Conservation (phyloP, 116 monocot genomes). For the Trichopus zeylanicus region DNA sequence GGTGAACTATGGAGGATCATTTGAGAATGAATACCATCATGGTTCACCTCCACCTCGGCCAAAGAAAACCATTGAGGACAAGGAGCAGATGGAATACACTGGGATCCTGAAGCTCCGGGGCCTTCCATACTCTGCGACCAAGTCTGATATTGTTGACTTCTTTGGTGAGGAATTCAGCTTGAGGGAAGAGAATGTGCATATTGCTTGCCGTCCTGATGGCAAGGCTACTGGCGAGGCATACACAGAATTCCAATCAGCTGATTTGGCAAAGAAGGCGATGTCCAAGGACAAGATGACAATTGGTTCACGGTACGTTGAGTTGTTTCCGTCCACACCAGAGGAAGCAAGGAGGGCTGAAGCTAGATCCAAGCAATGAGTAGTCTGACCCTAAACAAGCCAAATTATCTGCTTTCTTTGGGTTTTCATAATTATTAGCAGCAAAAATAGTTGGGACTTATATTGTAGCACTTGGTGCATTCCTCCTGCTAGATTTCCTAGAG, state of each 20-base stretch:
- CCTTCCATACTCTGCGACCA: conserved; percentile 66
- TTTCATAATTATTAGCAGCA: too few relatives aligned
- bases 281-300: conserved; percentile 85
- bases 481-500: not conserved
- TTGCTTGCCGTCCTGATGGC: conserved; percentile 54
- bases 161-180: conserved; percentile 46
- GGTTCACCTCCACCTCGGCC: conserved; percentile 24
- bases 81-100: conserved; percentile 62
- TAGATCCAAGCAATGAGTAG: conserved; percentile 46
- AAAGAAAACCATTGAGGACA: conserved; percentile 44
- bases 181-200: conserved; percentile 55
- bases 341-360: conserved; percentile 61
- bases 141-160: conserved; percentile 62
- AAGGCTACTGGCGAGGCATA: conserved; percentile 84
- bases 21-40: conserved; percentile 19
- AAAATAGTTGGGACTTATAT: too few relatives aligned
- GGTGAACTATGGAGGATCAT: conserved; percentile 32
- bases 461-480: too few relatives aligned
- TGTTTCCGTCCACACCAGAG: conserved; percentile 69
- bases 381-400: too few relatives aligned
- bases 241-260: conserved; percentile 52
- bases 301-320: conserved; percentile 85
- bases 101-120: conserved; percentile 83
- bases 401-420: too few relatives aligned
- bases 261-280: conserved; percentile 71